Evolutionary conservation across 2,329 filamentous ascomycete genomes (phyloP), one percentile per base, ranked within the genome.

Genomic region (Tolypocladium album): DNA sequence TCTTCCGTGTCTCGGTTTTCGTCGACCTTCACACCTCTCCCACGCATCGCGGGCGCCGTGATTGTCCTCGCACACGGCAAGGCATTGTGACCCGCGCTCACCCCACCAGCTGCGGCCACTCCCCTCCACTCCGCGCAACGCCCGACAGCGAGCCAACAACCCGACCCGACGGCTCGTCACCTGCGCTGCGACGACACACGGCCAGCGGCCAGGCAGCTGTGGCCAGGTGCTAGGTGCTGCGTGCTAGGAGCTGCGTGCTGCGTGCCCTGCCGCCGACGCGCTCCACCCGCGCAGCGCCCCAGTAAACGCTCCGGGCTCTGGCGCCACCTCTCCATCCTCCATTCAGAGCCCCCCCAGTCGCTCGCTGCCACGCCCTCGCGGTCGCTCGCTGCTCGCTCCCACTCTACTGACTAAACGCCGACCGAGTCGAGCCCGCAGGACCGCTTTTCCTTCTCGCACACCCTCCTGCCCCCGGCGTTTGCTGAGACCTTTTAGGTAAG

Each of bases 401-500:
- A 38, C 59, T 34, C 50, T 53, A 17, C 50, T 12, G 17, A 34
- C 50, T 36, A 53, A 52, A 42, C 59, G 39, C 45, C 55, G 47
- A 55, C 45, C 55, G 24, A 45, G 39, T 60, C 27, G 57, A 61
- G 60, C 53, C 60, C 57, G 57, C 60, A 61, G 60, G 45, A 57
- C 60, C 57, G 60, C 61, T 60, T 62, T 60, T 57, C 59, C 59
- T 56, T 56, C 58, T 60, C 61, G 56, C 62, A 62, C 62, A 60
- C 60, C 59, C 61, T 60, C 27, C 53, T 60, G 60, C 43, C 58
- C 58, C 58, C 20, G 58, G 53, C 61, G 39, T 57, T 60, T 59
- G 61, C 66, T 64, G 62, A 64, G 63, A 64, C 63, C 60, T 66
- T 63, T 66, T 64, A 64, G 66, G 63, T 58, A 65, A 67, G 64